Conservation (phyloP, 1,284 basidiomycete genomes). For the Trametes versicolor region DNA sequence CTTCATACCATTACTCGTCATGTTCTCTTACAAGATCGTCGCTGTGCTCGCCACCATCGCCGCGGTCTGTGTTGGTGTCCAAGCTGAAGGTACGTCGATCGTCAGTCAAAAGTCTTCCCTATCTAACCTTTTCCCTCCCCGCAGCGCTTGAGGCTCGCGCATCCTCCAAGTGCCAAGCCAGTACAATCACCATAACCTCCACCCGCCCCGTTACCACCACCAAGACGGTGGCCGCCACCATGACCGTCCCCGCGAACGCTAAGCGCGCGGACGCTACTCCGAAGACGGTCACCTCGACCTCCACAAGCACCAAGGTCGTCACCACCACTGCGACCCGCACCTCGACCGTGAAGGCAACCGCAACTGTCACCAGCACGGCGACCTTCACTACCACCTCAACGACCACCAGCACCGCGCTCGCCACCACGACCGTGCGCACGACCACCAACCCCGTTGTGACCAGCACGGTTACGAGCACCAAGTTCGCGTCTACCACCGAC, state of each 20-base stretch:
- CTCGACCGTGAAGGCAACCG: neutral
- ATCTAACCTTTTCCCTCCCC: too few species aligned
- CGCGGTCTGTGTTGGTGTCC: neutral
- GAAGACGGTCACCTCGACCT: constrained; percentile 2
- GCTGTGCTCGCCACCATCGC: neutral
- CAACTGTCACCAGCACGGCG: constrained; percentile 2
- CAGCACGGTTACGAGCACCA: constrained; percentile 14
- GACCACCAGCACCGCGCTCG: constrained; percentile 1
- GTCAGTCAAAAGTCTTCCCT: too few species aligned
- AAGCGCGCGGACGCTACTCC: constrained; percentile 6
- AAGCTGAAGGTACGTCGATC: neutral
- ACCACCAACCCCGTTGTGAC: constrained; percentile 8
- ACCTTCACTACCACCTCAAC: constrained; percentile 2
- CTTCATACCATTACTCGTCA: neutral
- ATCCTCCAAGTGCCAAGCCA: neutral
- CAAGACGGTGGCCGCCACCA: neutral
- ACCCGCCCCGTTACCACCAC: neutral
- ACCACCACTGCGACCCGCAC: constrained; percentile 5
- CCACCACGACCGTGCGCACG: neutral
- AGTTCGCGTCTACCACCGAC: neutral
- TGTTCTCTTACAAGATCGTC: neutral
- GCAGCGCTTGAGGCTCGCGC: neutral
- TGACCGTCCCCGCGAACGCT: neutral
- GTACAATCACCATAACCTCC: neutral
- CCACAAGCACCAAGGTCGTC: neutral